phyloP scores from a whole-genome alignment of 2,329 filamentous ascomycete genomes.

The Nemania bipapillata region DNA sequence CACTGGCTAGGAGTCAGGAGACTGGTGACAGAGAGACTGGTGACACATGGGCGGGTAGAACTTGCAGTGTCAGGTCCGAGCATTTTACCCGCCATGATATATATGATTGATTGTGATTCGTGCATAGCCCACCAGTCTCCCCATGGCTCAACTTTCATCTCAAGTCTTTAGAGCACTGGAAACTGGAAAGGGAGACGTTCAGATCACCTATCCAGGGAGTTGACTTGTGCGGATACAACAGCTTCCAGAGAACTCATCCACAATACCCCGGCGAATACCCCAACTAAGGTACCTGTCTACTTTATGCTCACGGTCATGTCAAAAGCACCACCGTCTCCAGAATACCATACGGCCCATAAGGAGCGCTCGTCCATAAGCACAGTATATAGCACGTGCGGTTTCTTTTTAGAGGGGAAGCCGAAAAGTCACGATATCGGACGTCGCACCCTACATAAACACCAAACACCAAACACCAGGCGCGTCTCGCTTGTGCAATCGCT shows the following conservation, averaged over 20 bases:
- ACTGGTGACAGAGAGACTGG: neutral
- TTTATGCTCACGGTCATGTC: too few relatives aligned
- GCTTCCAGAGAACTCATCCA: neutral
- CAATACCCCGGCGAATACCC: neutral
- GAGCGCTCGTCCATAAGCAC: neutral
- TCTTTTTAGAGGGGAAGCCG: neutral
- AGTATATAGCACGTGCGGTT: too few relatives aligned
- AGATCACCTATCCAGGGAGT: neutral
- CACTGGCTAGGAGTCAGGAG: neutral
- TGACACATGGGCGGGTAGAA: neutral
- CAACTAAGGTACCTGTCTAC: too few relatives aligned
- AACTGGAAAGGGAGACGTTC: neutral
- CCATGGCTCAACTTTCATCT: neutral
- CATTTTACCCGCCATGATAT: neutral
- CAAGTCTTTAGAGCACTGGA: too few relatives aligned
- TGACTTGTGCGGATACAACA: neutral
- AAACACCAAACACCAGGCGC: conserved; percentile 14
- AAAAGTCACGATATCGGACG: neutral
- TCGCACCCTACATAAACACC: conserved; percentile 3
- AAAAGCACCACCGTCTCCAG: too few relatives aligned
- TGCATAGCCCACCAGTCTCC: neutral
- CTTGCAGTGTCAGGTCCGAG: neutral
- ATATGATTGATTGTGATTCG: too few relatives aligned
- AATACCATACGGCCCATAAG: too few relatives aligned
- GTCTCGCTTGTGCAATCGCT: neutral